phyloP scores from a whole-genome alignment of 2,329 filamentous ascomycete genomes.

The Diaporthe velutina region DNA sequence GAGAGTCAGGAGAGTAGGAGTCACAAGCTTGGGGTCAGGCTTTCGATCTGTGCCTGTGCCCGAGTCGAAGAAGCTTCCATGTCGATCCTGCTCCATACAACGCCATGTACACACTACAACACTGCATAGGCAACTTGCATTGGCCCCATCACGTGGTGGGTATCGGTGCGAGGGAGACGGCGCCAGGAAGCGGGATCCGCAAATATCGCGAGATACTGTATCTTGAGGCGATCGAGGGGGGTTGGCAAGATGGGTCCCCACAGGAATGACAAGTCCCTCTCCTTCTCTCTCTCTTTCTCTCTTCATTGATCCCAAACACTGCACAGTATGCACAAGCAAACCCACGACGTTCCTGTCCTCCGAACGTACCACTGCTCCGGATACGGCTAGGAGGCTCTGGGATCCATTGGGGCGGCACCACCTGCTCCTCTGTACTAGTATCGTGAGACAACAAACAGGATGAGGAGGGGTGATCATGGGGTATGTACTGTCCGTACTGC shows the following conservation, averaged over 20 bases:
- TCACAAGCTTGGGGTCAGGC: conserved; percentile 14
- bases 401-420: conserved; percentile 7
- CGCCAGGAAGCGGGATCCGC: background rate
- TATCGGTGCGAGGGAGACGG: conserved; percentile 15
- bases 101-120: conserved; percentile 15
- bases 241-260: background rate
- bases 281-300: background rate
- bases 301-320: background rate
- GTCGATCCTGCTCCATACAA: conserved; percentile 12
- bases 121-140: conserved; percentile 24
- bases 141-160: conserved; percentile 24
- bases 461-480: background rate
- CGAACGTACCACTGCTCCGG: conserved; percentile 9
- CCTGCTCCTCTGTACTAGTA: conserved; percentile 22
- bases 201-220: conserved; percentile 19
- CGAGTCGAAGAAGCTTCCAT: conserved; percentile 32
- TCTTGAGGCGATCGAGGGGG: conserved; percentile 23
- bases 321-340: background rate
- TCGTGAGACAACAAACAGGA: conserved; percentile 12
- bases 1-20: conserved; percentile 23
- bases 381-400: background rate
- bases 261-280: background rate
- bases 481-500: background rate
- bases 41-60: conserved; percentile 25
- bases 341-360: background rate